phyloP scores from a whole-genome alignment of 306 rosid species.

The Rosa persica region DNA sequence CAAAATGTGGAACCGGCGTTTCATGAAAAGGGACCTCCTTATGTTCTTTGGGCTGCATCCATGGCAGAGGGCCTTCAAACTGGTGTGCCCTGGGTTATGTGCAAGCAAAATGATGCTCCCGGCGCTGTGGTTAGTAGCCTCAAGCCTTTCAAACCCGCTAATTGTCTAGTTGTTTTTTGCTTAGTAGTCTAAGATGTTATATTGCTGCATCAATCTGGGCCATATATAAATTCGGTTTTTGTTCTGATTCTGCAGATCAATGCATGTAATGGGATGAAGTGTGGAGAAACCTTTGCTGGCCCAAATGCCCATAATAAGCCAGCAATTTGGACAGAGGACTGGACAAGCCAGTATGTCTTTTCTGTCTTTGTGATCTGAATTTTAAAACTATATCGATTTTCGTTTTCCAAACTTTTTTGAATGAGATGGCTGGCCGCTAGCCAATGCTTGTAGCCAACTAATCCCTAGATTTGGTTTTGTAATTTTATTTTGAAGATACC shows the following conservation, averaged over 20 bases:
- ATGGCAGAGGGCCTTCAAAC: constrained; percentile 78
- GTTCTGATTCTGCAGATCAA: constrained; percentile 47
- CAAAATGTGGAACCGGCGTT: constrained; percentile 48
- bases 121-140: constrained; percentile 64
- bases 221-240: neutral
- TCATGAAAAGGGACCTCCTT: constrained; percentile 54
- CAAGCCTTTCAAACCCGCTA: neutral
- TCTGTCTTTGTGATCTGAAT: neutral
- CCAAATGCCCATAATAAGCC: constrained; percentile 91
- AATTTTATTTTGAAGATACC: constrained; percentile 23
- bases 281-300: constrained; percentile 73
- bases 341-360: constrained; percentile 81
- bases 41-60: constrained; percentile 81
- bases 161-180: neutral
- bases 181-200: neutral
- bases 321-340: constrained; percentile 85
- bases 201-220: neutral
- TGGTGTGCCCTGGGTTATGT: constrained; percentile 94
- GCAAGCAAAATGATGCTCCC: constrained; percentile 91
- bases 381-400: neutral
- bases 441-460: neutral
- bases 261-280: constrained; percentile 68
- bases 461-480: neutral
- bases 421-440: neutral
- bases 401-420: neutral